Conservation (phyloP, 2,329 filamentous ascomycete species). For the Aspergillus sp. region DNA sequence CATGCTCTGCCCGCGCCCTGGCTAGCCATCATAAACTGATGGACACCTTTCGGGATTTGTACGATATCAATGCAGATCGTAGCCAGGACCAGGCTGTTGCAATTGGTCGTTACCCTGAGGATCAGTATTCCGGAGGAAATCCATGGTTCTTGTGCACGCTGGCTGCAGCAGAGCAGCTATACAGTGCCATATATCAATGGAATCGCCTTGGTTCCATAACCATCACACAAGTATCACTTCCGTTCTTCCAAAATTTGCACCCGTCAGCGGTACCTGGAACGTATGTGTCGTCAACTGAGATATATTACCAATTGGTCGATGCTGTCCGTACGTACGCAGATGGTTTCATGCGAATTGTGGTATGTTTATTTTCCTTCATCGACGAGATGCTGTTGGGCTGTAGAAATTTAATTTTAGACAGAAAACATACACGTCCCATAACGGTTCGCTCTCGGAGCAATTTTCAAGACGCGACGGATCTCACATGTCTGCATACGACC, state of each 20-base stretch:
- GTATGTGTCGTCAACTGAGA: conserved; percentile 57
- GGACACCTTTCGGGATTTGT: conserved; percentile 72
- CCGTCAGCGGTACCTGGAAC: conserved; percentile 61
- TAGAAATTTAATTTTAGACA: conserved; percentile 4
- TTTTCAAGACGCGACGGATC: conserved; percentile 36
- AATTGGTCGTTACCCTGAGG: conserved; percentile 67
- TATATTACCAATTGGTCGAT: conserved; percentile 57
- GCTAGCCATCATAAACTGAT: conserved; percentile 74
- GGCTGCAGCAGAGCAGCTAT: conserved; percentile 77
- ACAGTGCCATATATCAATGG: conserved; percentile 74
- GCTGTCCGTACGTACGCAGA: conserved; percentile 65
- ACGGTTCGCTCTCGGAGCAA: conserved; percentile 42
- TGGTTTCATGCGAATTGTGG: conserved; percentile 51
- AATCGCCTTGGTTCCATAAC: conserved; percentile 61
- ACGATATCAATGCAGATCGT: conserved; percentile 52
- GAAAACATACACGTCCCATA: conserved; percentile 27
- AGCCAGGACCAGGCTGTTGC: conserved; percentile 35
- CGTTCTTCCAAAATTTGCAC: conserved; percentile 70
- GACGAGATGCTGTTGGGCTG: background rate
- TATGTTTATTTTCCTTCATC: conserved; percentile 15
- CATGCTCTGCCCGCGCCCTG: conserved; percentile 67
- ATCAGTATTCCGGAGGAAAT: conserved; percentile 74
- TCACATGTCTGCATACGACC: conserved; percentile 39
- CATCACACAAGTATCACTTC: conserved; percentile 63
- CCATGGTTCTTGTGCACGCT: conserved; percentile 77